Conservation (phyloP, 2,329 filamentous ascomycete species). For the Thelonectria blattea region DNA sequence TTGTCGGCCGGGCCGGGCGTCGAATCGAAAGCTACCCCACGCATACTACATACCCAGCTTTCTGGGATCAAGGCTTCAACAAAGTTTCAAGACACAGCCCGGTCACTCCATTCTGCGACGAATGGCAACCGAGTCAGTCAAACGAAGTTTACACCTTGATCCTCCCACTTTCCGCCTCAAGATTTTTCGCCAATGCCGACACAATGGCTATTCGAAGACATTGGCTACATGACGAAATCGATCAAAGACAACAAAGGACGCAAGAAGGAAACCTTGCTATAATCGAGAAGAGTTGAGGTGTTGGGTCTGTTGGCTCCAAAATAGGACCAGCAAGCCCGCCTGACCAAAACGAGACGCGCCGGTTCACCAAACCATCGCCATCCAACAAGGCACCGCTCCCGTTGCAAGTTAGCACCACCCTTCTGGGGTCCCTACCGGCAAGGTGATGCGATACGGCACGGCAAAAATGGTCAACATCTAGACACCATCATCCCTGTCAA, state of each 20-base stretch:
- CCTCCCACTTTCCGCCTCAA: neutral
- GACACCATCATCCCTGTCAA: constrained; percentile 26
- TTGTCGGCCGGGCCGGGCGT: neutral
- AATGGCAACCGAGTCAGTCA: neutral
- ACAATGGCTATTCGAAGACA: neutral
- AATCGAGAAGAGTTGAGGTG: neutral
- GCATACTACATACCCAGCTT: neutral
- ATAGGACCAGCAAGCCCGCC: neutral
- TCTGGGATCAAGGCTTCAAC: neutral
- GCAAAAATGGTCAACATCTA: constrained; percentile 18
- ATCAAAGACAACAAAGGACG: neutral
- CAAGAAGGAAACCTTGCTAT: neutral
- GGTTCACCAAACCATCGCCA: neutral
- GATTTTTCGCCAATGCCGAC: neutral
- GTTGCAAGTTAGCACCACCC: neutral
- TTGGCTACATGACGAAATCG: neutral
- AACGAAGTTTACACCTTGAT: neutral
- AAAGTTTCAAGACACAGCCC: neutral
- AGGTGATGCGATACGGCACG: constrained; percentile 9
- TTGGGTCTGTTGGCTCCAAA: neutral
- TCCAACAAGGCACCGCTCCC: neutral
- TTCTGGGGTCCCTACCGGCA: neutral
- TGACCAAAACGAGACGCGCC: neutral
- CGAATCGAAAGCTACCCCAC: neutral
- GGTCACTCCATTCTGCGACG: neutral